Evolutionary conservation across 257 asterid genomes (phyloP).

Genomic region (Solanum phureja): DNA sequence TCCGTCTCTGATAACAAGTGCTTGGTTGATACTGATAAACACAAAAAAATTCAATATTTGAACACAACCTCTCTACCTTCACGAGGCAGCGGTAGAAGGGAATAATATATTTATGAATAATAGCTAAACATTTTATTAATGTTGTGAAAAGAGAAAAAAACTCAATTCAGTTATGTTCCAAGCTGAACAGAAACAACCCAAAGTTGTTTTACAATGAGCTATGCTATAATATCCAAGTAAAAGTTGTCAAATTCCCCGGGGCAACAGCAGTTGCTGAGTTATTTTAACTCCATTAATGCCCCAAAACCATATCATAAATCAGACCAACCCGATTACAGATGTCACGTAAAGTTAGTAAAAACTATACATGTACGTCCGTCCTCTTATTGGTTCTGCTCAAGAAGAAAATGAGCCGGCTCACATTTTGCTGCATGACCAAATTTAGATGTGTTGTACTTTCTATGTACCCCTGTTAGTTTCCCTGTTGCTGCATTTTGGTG

Average conservation of each 20-base stretch:
- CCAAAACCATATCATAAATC: not conserved
- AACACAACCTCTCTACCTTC: not conserved
- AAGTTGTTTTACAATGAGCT: not conserved
- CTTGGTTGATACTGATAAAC: too few species aligned
- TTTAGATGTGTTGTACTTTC: constrained; percentile 65
- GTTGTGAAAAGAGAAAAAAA: not conserved
- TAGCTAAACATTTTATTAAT: not conserved
- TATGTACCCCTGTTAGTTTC: constrained; percentile 64
- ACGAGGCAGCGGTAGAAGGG: not conserved
- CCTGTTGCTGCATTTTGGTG: constrained; percentile 61
- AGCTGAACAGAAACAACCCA: not conserved
- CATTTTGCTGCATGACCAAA: constrained; percentile 64
- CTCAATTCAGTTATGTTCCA: not conserved
- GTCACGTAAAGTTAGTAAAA: constrained; percentile 37
- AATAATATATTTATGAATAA: not conserved
- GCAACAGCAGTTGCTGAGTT: not conserved
- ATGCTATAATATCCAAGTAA: too few species aligned
- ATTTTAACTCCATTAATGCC: not conserved
- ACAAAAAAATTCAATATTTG: too few species aligned
- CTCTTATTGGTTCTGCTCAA: constrained; percentile 30
- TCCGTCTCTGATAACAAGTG: too few species aligned
- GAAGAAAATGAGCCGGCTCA: constrained; percentile 54
- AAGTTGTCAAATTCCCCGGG: not conserved
- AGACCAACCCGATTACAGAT: not conserved
- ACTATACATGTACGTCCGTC: constrained; percentile 35